Percentiles rank a stretch among this genome's conserved stretches.
phyloP scores from a whole-genome alignment of 2,329 filamentous ascomycete genomes.

The Hawksworthiomyces lignivorus region DNA sequence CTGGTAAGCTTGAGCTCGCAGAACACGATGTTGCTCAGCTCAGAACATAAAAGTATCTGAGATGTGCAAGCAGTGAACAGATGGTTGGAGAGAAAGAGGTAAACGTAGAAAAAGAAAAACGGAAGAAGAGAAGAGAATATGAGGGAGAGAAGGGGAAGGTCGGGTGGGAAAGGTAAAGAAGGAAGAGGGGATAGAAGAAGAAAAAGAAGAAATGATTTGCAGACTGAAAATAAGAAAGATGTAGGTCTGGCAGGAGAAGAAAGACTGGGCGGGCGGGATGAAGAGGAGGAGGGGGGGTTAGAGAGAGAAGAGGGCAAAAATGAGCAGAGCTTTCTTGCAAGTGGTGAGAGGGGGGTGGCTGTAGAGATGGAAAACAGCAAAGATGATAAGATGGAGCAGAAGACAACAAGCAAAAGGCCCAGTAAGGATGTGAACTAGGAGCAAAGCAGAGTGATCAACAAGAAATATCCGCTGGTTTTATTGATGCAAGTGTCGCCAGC shows the following conservation, averaged over 20 bases:
- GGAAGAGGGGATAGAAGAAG: background rate
- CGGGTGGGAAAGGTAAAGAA: background rate
- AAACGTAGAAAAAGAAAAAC: background rate
- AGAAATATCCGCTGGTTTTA: too few species aligned
- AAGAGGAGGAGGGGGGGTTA: background rate
- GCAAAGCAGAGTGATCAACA: too few species aligned
- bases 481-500: too few species aligned
- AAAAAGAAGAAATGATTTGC: background rate
- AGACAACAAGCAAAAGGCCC: too few species aligned
- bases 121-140: background rate
- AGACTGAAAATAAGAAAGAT: background rate
- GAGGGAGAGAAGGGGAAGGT: background rate
- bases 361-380: constrained; percentile 12
- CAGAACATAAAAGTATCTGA: too few species aligned
- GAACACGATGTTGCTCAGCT: too few species aligned
- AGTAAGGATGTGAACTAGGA: too few species aligned
- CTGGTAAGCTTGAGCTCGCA: too few species aligned
- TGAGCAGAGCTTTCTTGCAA: background rate
- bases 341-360: constrained; percentile 8
- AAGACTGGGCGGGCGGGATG: too few species aligned
- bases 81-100: background rate
- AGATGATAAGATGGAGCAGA: background rate
- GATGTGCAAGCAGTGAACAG: background rate
- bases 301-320: background rate
- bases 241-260: background rate